Evolutionary conservation across 2,329 filamentous ascomycete genomes (phyloP), one percentile per base, ranked within the genome.

Genomic region (Diaporthe sp.): DNA sequence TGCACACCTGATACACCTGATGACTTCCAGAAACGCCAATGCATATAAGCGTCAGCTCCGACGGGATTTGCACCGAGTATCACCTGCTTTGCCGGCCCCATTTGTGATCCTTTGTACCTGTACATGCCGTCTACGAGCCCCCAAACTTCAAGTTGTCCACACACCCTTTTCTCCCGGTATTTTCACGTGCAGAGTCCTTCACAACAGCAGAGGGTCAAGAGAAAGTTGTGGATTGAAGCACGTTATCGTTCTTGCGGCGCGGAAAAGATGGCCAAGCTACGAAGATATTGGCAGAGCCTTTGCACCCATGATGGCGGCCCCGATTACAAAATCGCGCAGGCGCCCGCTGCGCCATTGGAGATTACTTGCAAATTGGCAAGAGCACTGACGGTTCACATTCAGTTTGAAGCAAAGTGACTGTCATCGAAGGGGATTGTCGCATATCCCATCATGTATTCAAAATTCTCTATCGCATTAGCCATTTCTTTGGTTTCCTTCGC

Each of bases 1-100:
- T 39, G 57, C 57, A 60, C 57, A 60, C 57, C 57, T 60, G 57
- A 60, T 60, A 60, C 57, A 60, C 57, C 31, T 60, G 57, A 60
- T 60, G 57, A 60, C 57, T 39, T n/a, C 20, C 20, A 60, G 57
- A 39, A n/a, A 60, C 57, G 31, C 7, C 57, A 10, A 60, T 60
- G 57, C 31, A 60, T 37, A n/a, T 60, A 60, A 39, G 57, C 57
- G 20, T 60, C 57, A 20, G 57, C 34, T 60, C 57, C 9, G 57
- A 60, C 31, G 20, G 57, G 31, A 51, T 51, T 51, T 12, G 22
- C 49, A 51, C 49, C 49, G 22, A 51, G 22, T 51, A 51, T 51
- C 49, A 51, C 49, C 49, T 51, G 49, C 49, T 60, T 60, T 60
- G 31, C 9, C 20, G 57, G 57, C 31, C 8, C 8, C 57, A 60